Conservation (phyloP, 1,139 yeast genomes). For the Suhomyces maxii region DNA sequence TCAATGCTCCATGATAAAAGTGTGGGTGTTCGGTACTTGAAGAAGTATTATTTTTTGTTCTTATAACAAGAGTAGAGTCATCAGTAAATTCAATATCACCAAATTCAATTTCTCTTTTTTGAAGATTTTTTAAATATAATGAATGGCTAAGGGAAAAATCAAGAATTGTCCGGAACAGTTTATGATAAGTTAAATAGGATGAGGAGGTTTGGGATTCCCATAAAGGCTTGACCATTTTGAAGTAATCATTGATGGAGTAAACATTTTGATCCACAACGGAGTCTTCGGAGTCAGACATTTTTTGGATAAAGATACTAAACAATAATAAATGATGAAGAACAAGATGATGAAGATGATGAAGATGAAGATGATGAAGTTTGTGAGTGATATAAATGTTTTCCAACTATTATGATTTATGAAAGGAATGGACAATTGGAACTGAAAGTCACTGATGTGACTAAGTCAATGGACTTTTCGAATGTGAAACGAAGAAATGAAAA, state of each 20-base stretch:
- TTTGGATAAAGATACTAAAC: neutral
- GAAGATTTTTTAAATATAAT: slow-evolving; percentile 22
- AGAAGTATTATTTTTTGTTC: slow-evolving; percentile 6
- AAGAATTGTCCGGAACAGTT: slow-evolving; percentile 26
- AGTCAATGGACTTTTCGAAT: neutral
- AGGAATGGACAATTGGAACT: neutral
- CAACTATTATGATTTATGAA: too few relatives aligned
- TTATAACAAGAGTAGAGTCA: slow-evolving; percentile 4
- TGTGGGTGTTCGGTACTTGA: slow-evolving; percentile 7
- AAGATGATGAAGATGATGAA: neutral
- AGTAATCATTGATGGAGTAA: slow-evolving; percentile 25
- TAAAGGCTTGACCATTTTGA: slow-evolving; percentile 21
- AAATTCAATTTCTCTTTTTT: slow-evolving; percentile 25
- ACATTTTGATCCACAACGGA: slow-evolving; percentile 14
- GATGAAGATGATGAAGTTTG: neutral
- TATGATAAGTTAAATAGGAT: slow-evolving; percentile 22
- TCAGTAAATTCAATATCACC: slow-evolving; percentile 18
- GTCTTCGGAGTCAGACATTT: slow-evolving; percentile 19
- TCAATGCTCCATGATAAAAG: slow-evolving; percentile 25
- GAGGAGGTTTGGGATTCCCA: slow-evolving; percentile 17
- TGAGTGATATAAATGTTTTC: too few relatives aligned
- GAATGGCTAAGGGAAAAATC: slow-evolving; percentile 30
- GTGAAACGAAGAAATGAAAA: neutral
- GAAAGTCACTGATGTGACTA: neutral
- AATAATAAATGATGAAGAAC: neutral